phyloP scores from a whole-genome alignment of 2,329 filamentous ascomycete species.

The Eutypella sp. region DNA sequence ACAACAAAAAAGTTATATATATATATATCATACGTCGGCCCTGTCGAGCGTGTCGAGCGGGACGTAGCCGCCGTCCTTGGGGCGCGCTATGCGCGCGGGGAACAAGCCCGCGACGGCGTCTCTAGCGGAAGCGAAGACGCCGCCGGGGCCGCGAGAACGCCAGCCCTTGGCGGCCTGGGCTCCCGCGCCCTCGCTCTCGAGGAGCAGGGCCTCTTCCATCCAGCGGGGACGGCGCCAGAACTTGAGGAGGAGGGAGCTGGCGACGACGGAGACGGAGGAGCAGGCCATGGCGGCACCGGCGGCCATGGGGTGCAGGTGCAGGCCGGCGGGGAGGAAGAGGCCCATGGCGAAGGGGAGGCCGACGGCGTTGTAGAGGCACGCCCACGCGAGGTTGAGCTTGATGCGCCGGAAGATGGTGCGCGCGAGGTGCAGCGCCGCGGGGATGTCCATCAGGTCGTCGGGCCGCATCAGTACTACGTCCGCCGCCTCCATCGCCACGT shows the following conservation, averaged over 20 bases:
- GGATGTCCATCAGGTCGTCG: slow-evolving; percentile 88
- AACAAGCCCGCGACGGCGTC: too few species aligned
- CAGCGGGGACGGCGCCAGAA: slow-evolving; percentile 80
- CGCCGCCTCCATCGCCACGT: slow-evolving; percentile 96
- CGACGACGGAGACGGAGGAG: slow-evolving; percentile 85
- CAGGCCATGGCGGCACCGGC: slow-evolving; percentile 91
- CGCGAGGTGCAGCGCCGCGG: slow-evolving; percentile 76
- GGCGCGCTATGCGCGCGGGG: too few species aligned
- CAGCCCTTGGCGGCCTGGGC: slow-evolving; percentile 37
- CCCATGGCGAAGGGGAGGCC: slow-evolving; percentile 97
- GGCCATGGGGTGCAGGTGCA: slow-evolving; percentile 87
- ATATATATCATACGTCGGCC: too few species aligned
- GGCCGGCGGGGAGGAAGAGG: slow-evolving; percentile 83
- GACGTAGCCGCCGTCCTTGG: slow-evolving; percentile 55
- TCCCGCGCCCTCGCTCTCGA: slow-evolving; percentile 42
- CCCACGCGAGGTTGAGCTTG: slow-evolving; percentile 89
- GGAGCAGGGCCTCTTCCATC: slow-evolving; percentile 71
- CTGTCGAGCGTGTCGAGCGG: slow-evolving; percentile 50
- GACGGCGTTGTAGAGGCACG: slow-evolving; percentile 85
- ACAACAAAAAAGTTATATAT: too few species aligned
- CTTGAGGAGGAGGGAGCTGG: slow-evolving; percentile 76
- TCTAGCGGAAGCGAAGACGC: slow-evolving; percentile 35
- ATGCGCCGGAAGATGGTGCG: slow-evolving; percentile 86
- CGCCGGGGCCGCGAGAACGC: slow-evolving; percentile 33
- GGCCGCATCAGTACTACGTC: slow-evolving; percentile 94